These are phyloP conservation scores for Backusella tuberculispora DNA, from an alignment of 192 early-diverging fungal species.

Conservation along the genomic window DNA sequence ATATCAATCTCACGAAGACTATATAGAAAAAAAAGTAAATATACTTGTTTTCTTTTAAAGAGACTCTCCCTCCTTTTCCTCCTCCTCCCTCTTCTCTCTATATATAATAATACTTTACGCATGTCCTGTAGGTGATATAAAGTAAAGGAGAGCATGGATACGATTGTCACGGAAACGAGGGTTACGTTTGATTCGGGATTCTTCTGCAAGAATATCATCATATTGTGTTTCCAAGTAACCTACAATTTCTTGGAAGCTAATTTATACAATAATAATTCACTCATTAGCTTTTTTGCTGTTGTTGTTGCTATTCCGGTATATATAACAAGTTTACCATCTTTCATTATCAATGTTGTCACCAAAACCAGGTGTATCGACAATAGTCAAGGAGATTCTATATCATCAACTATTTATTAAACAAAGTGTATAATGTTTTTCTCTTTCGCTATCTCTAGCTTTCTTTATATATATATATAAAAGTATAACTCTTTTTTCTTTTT, in stretches of 20 bases:
- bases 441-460: not conserved
- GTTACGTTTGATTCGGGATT: conserved; percentile 83
- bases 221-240: conserved; percentile 94
- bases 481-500: not conserved
- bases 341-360: conserved; percentile 98
- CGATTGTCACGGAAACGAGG: conserved; percentile 94
- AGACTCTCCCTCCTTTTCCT: not conserved
- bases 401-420: too few species aligned
- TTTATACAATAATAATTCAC: not conserved
- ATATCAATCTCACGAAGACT: conserved; percentile 94
- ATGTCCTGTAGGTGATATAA: conserved; percentile 97
- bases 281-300: not conserved
- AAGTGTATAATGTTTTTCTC: not conserved
- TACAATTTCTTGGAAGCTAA: conserved; percentile 90
- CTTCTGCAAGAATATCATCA: conserved; percentile 92
- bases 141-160: conserved; percentile 96
- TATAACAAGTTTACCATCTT: conserved; percentile 65
- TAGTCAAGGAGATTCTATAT: conserved; percentile 82
- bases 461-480: conserved; percentile 5
- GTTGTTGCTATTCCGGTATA: not conserved
- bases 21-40: conserved; percentile 16
- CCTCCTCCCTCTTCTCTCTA: not conserved
- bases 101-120: conserved; percentile 49
- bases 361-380: conserved; percentile 99
- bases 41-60: conserved; percentile 14